Conservation (phyloP, 306 rosid genomes). For the Begonia fuchsioides region DNA sequence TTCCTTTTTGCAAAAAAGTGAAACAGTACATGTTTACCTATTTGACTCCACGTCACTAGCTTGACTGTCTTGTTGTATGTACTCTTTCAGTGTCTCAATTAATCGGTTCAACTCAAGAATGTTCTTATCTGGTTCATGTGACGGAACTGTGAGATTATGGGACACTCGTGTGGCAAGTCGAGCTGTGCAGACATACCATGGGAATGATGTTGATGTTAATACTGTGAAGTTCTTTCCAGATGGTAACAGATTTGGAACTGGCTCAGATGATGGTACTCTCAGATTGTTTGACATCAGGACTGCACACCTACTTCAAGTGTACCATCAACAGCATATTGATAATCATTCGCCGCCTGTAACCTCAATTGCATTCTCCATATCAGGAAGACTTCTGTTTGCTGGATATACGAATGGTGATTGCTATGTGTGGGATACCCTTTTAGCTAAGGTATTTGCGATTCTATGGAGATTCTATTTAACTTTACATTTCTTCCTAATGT, state of each 20-base stretch:
- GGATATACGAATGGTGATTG: constrained; percentile 76
- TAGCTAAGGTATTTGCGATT: constrained; percentile 54
- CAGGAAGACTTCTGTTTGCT: constrained; percentile 92
- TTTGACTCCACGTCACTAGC: background rate
- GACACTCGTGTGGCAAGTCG: constrained; percentile 99
- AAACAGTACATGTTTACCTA: too few species aligned
- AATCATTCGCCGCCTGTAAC: constrained; percentile 44
- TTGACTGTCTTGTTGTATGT: constrained; percentile 5
- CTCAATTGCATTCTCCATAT: constrained; percentile 84
- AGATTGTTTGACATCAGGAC: constrained; percentile 86
- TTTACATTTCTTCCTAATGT: background rate
- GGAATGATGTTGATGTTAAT: constrained; percentile 79
- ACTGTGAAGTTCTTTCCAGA: constrained; percentile 87
- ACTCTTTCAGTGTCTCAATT: constrained; percentile 60
- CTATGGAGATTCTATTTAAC: background rate
- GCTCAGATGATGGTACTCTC: constrained; percentile 94
- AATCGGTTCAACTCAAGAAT: constrained; percentile 64
- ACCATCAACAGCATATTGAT: constrained; percentile 48
- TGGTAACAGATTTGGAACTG: constrained; percentile 95
- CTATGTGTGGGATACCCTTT: constrained; percentile 87
- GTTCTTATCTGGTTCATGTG: constrained; percentile 98
- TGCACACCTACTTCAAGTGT: constrained; percentile 89
- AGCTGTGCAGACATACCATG: constrained; percentile 76
- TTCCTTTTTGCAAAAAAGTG: too few species aligned
- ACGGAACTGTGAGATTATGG: constrained; percentile 85